phyloP scores from a whole-genome alignment of 345 rosid genomes.

The Dovyalis caffra region DNA sequence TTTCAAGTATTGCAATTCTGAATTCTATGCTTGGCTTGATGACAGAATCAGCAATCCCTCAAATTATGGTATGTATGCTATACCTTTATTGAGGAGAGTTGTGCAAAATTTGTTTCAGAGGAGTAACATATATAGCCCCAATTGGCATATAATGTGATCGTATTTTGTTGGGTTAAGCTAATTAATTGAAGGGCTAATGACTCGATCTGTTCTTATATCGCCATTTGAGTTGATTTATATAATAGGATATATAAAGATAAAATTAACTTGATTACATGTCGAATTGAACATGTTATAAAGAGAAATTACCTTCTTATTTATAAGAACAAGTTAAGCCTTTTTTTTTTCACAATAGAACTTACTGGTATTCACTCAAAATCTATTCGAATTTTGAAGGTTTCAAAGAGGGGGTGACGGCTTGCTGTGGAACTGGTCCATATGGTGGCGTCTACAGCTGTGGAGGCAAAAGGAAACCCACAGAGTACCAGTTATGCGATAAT shows the following conservation, averaged over 20 bases:
- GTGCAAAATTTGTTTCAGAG: background rate
- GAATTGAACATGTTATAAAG: too few relatives aligned
- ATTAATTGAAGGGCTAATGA: too few relatives aligned
- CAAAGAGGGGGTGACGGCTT: conserved; percentile 46
- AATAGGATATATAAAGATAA: too few relatives aligned
- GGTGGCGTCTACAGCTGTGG: conserved; percentile 41
- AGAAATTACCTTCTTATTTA: too few relatives aligned
- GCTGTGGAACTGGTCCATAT: conserved; percentile 49
- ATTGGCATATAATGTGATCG: background rate
- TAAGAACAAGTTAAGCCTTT: too few relatives aligned
- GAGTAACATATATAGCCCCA: too few relatives aligned
- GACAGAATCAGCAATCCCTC: conserved; percentile 40
- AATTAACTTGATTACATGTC: too few relatives aligned
- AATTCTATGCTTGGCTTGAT: conserved; percentile 40
- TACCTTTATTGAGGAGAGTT: background rate
- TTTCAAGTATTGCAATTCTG: conserved; percentile 43
- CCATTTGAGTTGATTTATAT: too few relatives aligned
- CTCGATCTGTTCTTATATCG: too few relatives aligned
- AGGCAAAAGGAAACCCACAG: conserved; percentile 27
- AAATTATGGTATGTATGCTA: conserved; percentile 30
- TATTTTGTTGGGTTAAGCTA: background rate
- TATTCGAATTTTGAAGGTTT: too few relatives aligned
- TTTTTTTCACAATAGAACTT: background rate
- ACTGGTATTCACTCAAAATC: background rate
- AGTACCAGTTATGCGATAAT: conserved; percentile 36